phyloP scores from a whole-genome alignment of 1,284 basidiomycete species.

The Amylostereum areolatum region DNA sequence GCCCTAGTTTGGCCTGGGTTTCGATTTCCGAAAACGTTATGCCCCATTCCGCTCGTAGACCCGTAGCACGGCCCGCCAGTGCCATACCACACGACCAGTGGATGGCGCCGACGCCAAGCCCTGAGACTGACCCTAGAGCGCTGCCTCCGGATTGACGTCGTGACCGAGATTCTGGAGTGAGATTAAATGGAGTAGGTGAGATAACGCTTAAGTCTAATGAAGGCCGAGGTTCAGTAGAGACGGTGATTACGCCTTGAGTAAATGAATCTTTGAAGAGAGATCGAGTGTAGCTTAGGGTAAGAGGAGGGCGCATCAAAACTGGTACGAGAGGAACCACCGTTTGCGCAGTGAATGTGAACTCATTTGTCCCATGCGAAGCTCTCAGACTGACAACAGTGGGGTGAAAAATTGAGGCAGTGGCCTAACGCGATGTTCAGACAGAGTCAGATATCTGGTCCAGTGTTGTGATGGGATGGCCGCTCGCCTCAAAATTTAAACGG shows the following conservation, averaged over 20 bases:
- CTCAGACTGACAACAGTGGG: conserved; percentile 18
- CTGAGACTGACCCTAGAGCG: conserved; percentile 24
- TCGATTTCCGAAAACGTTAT: conserved; percentile 24
- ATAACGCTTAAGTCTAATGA: conserved; percentile 18
- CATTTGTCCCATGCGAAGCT: conserved; percentile 19
- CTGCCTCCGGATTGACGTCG: conserved; percentile 6
- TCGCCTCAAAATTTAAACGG: conserved; percentile 32
- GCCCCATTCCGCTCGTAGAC: conserved; percentile 25
- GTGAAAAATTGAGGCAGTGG: conserved; percentile 22
- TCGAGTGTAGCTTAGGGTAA: conserved; percentile 24
- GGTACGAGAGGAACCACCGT: conserved; percentile 12
- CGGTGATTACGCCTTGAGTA: conserved; percentile 20
- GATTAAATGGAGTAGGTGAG: conserved; percentile 9
- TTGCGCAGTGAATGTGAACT: conserved; percentile 19
- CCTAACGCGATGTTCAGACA: too few species aligned
- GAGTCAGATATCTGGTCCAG: conserved; percentile 1
- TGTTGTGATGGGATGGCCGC: conserved; percentile 9
- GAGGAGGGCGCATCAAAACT: conserved; percentile 16
- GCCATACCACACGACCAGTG: conserved; percentile 23
- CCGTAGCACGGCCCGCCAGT: conserved; percentile 21
- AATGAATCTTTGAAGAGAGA: conserved; percentile 25
- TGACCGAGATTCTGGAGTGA: conserved; percentile 3
- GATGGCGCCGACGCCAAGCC: conserved; percentile 20
- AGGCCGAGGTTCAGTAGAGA: conserved; percentile 14
- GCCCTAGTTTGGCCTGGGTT: conserved; percentile 16